Evolutionary conservation across 352 stramenopile species (phyloP), one percentile per base, ranked within the genome.

Genomic region (Pythium sp.): DNA sequence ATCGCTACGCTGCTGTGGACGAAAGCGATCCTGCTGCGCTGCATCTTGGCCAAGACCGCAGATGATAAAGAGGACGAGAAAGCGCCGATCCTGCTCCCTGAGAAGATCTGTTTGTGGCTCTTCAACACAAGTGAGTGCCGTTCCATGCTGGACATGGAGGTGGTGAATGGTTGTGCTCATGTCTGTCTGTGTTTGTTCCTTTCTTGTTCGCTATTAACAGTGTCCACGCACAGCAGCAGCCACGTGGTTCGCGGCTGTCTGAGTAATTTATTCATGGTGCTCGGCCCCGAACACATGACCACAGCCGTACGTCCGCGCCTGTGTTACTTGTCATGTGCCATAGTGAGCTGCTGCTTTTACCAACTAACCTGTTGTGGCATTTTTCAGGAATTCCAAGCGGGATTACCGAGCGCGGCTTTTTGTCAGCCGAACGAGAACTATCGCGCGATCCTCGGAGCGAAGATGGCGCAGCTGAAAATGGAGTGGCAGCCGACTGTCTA

Each of bases 241-340:
- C 73, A 93, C 58, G 77, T 95, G 22, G 78, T 92, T 53, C 78
- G 76, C 61, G 87, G 87, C 12, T 91, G 82, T 58, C 85, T 89
- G 63, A 87, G 76, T 67, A 93, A 93, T 63, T 76, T 95, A 34
- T 89, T 91, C 62, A 36, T 89, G 43, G 65, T 82, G 34, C 47
- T 80, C 34, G 47, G 26, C 14, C 51, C 59, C 0, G 36, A 22
- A 22, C 51, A 66, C 51, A 38, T 55, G 32, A 66, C 65, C 20
- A 49, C 47, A 9, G 36, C 65, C 20, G 65, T 71, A 24, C 30
- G 64, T 28, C 5, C 38, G 4, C 38, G n/a, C 15, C 26, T 59
- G 2, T 26, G 7, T 41, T 46, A 38, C 67, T 72, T 32, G 46
- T 32, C 24, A 30, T 64, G 20, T 67, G 30, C 22, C 12, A 64